Percentiles rank a stretch among this genome's conserved stretches.
These are phyloP conservation scores for Neurospora sp. DNA, from an alignment of 495 filamentous ascomycete species.

Conservation along the genomic window DNA sequence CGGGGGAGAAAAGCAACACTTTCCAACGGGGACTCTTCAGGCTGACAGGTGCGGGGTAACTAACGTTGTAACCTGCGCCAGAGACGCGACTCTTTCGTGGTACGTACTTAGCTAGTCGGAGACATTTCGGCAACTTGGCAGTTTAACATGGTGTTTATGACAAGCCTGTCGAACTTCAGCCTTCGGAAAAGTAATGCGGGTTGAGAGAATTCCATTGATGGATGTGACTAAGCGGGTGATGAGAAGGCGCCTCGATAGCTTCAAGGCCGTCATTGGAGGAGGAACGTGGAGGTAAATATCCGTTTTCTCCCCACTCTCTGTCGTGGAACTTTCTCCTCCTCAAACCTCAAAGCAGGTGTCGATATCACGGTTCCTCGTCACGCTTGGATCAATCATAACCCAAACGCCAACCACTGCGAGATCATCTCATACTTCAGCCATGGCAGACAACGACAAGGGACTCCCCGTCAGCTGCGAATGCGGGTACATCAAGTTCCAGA, in stretches of 20 bases:
- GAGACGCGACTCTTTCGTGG: too few species aligned
- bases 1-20: neutral
- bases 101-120: too few species aligned
- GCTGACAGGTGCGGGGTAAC: neutral
- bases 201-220: neutral
- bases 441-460: conserved; percentile 1
- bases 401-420: neutral
- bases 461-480: conserved; percentile 40
- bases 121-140: too few species aligned
- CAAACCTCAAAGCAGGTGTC: neutral
- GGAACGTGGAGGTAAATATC: neutral
- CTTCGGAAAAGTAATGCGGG: neutral
- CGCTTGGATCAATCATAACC: neutral
- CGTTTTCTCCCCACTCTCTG: neutral
- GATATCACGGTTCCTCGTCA: neutral
- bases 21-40: neutral
- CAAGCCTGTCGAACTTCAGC: too few species aligned
- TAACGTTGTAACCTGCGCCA: neutral
- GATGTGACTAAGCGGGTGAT: neutral
- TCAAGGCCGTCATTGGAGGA: neutral
- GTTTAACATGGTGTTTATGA: too few species aligned
- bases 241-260: neutral
- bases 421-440: neutral
- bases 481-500: conserved; percentile 34
- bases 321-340: neutral